Base-by-base conservation (phyloP, 176 grass and related monocot genomes). In the Oryza rufipogon region DNA sequence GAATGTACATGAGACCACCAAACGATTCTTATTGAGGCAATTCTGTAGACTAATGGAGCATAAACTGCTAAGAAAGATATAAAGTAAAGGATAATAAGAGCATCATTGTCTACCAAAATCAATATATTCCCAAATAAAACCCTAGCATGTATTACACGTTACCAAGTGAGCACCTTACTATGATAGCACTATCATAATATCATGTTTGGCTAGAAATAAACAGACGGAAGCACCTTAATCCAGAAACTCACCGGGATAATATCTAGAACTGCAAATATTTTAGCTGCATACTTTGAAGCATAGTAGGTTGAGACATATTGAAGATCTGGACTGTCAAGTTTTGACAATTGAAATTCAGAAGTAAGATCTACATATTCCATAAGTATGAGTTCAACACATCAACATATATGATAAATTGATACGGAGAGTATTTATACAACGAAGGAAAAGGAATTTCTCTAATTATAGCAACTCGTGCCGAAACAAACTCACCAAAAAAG, bases 221-320 rank as follows among this genome's bases (percentile, higher is more conserved):
- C 14, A 56, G 5, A 20, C 14, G 17, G 22, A 36, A 75, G 41
- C 49, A 39, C 13, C 34, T 38, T 22, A 76, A 44, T 81, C 38
- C 44, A 86, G 46, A 80, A 88, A 89, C 90, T 94, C 83, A 94
- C 92, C 25, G 92, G 92, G 66, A 94, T 79, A 80, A 85, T 86
- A 56, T 92, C 79, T 22, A 95, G 72, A 73, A 89, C 68, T 83
- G 87, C 77, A 73, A 89, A 95, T 86, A 95, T 90, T 68, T 73
- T 84, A 82, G 81, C 84, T 23, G 87, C 75, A 90, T 86, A 92
- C 72, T 95, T 80, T 41, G 65, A 89, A 48, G 85, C 86, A 86
- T 95, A 95, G 66, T 90, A 95, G 19, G 46, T 88, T 49, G 89
- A 90, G 52, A 90, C 72, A 56, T 64, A 95, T 16, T 49, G 81